Base-by-base conservation (phyloP, 805 yeast genomes). In the Komagataella phaffii region DNA sequence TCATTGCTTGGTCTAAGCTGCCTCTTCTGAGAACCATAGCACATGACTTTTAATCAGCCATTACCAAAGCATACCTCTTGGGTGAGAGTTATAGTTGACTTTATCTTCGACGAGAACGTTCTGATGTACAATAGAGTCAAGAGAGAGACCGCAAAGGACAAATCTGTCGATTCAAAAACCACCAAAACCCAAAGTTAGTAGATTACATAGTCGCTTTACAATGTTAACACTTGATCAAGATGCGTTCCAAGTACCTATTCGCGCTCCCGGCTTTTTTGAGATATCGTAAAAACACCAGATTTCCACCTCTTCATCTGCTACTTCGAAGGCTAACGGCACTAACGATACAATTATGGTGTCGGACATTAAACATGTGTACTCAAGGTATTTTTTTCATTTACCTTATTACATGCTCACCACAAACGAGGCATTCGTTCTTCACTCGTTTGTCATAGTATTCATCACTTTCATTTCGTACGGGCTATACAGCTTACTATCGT, bases 1-100 rank as follows among this genome's bases (percentile, higher is more conserved):
- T 82, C 63, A 76, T 89, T 58, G 91, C 96, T 0, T 89, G 97
- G 97, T 77, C 93, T 0, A 78, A 80, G 55, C 69, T 89, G 49
- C 86, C 85, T 43, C 68, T 75, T 51, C 68, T 89, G 45, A 74
- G 83, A 52, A 62, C 66, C 48, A 76, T 86, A 36, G 96, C 96
- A 3, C 63, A 73, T 19, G 97, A 89, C 59, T 89, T 85, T 61
- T 89, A 89, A 89, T 63, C 84, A 77, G 46, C 86, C 87, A 2
- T 72, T 89, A 53, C 96, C 96, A 1, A 70, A 66, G 54, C 89
- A 87, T 54, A 71, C 75, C 45, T 80, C 89, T 43, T 89, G 96
- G 97, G 68, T 79, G 43, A 81, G 80, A 64, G 90, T 86, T 2
- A 72, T 88, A 46, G 77, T 77, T 63, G 80, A 83, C 66, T 89